Conservation (phyloP, 1,284 basidiomycete species). For the Earliella scabrosa region DNA sequence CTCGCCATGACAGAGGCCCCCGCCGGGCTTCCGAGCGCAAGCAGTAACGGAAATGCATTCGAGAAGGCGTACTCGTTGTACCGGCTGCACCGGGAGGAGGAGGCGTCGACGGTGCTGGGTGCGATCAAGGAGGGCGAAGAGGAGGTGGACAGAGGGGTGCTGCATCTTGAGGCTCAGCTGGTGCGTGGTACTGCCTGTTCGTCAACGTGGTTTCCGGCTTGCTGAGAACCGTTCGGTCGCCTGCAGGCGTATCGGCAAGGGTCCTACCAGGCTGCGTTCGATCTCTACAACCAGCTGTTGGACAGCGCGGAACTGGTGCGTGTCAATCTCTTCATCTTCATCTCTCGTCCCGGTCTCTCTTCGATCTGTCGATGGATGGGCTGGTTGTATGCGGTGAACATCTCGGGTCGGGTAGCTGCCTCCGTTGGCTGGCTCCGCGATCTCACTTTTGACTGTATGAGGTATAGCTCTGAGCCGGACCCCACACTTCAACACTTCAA, state of each 20-base stretch:
- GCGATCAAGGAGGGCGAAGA: slow-evolving; percentile 46
- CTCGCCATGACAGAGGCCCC: slow-evolving; percentile 48
- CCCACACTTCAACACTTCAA: too few species aligned
- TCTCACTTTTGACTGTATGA: too few species aligned
- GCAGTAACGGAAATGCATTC: slow-evolving; percentile 49
- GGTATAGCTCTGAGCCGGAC: too few species aligned
- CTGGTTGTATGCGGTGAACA: too few species aligned
- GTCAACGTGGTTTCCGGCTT: neutral
- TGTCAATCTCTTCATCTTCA: slow-evolving; percentile 14
- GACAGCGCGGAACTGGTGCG: slow-evolving; percentile 75
- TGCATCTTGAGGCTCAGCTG: slow-evolving; percentile 85
- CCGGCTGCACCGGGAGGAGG: slow-evolving; percentile 72
- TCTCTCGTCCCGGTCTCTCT: neutral
- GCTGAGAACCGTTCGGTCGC: slow-evolving; percentile 16
- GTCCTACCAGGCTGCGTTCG: slow-evolving; percentile 70
- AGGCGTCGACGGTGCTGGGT: slow-evolving; percentile 61
- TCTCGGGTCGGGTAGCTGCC: too few species aligned
- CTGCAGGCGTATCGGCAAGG: slow-evolving; percentile 67
- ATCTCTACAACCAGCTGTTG: slow-evolving; percentile 79
- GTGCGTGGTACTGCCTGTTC: slow-evolving; percentile 45
- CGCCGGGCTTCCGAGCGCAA: neutral
- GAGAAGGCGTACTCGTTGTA: slow-evolving; percentile 85
- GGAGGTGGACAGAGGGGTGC: slow-evolving; percentile 61
- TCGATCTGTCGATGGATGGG: too few species aligned
- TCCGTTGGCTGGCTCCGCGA: too few species aligned